These are phyloP conservation scores for Elongisporangium undulatum DNA, from an alignment of 352 stramenopile genomes.

Conservation along the genomic window DNA sequence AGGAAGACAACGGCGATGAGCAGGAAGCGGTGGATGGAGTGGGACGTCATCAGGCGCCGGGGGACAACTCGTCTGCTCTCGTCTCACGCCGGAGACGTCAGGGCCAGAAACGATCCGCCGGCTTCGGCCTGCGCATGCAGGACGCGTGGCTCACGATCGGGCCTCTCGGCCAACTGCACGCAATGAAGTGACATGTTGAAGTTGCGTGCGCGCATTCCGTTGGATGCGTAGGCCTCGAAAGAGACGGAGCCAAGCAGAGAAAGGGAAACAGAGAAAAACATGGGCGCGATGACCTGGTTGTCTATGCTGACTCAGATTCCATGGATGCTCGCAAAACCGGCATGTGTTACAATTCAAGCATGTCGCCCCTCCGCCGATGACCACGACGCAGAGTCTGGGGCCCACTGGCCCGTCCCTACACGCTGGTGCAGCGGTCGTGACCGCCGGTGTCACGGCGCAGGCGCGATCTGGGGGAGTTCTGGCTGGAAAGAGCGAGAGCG, in stretches of 20 bases:
- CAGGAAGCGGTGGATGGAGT: neutral
- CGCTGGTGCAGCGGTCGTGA: neutral
- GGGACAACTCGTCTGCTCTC: neutral
- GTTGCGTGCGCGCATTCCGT: neutral
- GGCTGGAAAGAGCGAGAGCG: neutral
- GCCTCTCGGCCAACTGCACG: neutral
- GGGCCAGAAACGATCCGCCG: neutral
- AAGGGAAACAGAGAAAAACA: neutral
- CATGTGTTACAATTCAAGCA: neutral
- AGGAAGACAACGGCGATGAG: slow-evolving; percentile 1
- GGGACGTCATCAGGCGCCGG: neutral
- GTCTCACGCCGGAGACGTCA: neutral
- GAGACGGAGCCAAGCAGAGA: neutral
- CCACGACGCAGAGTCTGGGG: neutral
- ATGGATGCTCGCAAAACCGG: neutral
- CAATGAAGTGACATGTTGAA: neutral
- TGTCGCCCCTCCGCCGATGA: neutral
- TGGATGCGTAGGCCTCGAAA: neutral
- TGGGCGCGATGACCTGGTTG: neutral
- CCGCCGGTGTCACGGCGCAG: neutral
- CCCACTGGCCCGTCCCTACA: neutral
- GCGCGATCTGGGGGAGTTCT: neutral
- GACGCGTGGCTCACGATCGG: neutral
- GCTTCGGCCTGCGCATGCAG: neutral
- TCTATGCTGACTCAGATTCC: neutral